Conservation (phyloP, 2,329 filamentous ascomycete genomes). For the Aureobasidium sp. region DNA sequence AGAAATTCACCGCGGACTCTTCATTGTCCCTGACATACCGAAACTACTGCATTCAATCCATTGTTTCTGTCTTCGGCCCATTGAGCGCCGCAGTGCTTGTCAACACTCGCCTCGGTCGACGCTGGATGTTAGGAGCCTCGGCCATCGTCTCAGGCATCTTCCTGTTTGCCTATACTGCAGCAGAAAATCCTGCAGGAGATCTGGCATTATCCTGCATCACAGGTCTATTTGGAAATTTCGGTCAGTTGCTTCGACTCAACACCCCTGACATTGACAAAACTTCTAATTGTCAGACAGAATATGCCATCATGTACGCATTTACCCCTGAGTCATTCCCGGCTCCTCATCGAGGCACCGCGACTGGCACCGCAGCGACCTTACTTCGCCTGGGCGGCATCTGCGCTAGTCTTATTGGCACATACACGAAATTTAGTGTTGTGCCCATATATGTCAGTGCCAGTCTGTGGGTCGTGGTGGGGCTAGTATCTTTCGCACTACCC, state of each 20-base stretch:
- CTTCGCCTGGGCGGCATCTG: conserved; percentile 59
- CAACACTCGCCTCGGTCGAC: neutral
- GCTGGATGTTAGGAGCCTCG: neutral
- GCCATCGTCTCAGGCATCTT: neutral
- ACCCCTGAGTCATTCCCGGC: conserved; percentile 71
- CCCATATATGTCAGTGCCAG: neutral
- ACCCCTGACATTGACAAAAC: no score
- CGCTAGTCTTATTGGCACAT: conserved; percentile 18
- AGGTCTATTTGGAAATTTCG: neutral
- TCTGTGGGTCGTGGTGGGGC: neutral
- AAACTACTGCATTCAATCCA: neutral
- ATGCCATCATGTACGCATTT: conserved; percentile 69
- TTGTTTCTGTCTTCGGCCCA: neutral
- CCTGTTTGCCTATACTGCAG: neutral
- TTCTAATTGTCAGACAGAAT: conserved; percentile 32
- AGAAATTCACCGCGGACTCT: neutral
- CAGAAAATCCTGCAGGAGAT: neutral
- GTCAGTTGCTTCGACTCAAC: neutral
- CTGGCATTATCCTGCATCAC: neutral
- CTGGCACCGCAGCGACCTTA: conserved; percentile 63
- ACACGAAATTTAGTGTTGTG: neutral
- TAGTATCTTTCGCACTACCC: neutral
- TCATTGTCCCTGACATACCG: neutral
- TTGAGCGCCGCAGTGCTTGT: neutral
- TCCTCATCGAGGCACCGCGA: conserved; percentile 63